Percentiles rank a stretch among this genome's conserved stretches.
Evolutionary conservation across 257 asterid genomes (phyloP).

Genomic region (Solanum commersonii): DNA sequence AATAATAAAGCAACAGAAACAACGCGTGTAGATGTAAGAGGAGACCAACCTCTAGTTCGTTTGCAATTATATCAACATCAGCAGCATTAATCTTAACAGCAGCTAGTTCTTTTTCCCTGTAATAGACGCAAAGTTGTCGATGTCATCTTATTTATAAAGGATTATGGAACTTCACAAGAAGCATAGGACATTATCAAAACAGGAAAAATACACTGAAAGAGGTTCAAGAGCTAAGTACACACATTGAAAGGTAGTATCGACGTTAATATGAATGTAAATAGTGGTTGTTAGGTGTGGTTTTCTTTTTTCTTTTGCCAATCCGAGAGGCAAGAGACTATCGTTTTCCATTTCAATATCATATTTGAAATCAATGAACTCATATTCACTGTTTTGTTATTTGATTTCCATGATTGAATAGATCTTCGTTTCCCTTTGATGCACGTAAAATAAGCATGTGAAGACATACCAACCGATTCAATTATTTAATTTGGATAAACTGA

Average conservation of each 20-base stretch:
- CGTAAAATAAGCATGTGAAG: background rate
- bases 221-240: background rate
- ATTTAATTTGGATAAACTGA: background rate
- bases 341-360: background rate
- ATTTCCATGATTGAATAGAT: background rate
- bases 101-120: slow-evolving; percentile 92
- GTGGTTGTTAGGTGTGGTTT: background rate
- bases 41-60: slow-evolving; percentile 65
- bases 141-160: background rate
- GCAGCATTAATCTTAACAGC: slow-evolving; percentile 85
- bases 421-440: background rate
- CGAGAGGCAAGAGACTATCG: background rate
- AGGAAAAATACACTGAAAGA: background rate
- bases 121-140: background rate
- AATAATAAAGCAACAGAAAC: background rate
- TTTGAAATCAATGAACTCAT: background rate
- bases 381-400: background rate
- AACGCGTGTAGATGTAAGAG: background rate
- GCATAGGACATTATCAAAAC: background rate
- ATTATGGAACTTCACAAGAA: background rate
- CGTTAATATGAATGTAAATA: background rate
- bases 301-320: background rate
- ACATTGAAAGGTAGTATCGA: background rate
- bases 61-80: slow-evolving; percentile 77
- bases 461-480: background rate